A percentile compares a stretch with the other conserved stretches of the same genome.
Evolutionary conservation across 345 rosid species (phyloP).

Genomic region (Orychophragmus violaceus): DNA sequence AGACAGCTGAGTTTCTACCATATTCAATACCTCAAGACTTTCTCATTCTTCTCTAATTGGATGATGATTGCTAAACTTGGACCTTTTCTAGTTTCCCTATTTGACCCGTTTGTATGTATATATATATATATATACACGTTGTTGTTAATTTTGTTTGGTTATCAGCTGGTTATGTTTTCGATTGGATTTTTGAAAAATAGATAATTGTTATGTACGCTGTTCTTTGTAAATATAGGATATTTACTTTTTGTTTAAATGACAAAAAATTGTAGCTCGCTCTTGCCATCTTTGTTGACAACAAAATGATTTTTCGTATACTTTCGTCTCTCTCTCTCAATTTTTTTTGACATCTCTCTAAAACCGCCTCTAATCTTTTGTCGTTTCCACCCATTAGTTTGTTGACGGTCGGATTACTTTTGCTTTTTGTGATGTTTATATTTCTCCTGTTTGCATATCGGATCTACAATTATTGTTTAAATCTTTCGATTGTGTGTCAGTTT

Average conservation of each 20-base stretch:
- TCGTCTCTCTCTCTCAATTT: too few species aligned
- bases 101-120: constrained; percentile 8
- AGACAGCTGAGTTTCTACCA: constrained; percentile 13
- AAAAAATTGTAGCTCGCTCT: background rate
- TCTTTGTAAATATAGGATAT: background rate
- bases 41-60: constrained; percentile 13
- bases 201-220: background rate
- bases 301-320: too few species aligned
- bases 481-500: too few species aligned
- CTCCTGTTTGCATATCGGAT: too few species aligned
- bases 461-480: too few species aligned
- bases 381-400: too few species aligned
- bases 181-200: background rate
- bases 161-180: background rate
- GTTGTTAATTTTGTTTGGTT: background rate
- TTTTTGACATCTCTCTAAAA: too few species aligned
- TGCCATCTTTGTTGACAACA: background rate
- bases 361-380: too few species aligned
- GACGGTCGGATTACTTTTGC: too few species aligned
- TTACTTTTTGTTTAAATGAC: background rate
- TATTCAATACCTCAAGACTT: constrained; percentile 22
- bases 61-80: constrained; percentile 8
- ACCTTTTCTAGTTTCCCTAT: background rate
- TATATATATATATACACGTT: background rate
- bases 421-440: too few species aligned